Conservation (phyloP, 2,329 filamentous ascomycete genomes). For the Botrytis medusae region DNA sequence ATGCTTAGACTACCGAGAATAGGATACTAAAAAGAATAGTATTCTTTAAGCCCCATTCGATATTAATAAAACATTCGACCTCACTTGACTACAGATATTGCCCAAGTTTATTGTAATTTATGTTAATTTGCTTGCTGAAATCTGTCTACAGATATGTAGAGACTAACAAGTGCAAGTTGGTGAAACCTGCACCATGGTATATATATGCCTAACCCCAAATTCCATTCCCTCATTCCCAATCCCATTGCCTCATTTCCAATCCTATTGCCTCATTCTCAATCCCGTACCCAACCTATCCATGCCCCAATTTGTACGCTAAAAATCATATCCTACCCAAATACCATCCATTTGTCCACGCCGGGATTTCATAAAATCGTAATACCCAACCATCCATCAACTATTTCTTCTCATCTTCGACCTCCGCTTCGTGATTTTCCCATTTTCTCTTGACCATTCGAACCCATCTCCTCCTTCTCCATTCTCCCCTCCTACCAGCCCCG, state of each 20-base stretch:
- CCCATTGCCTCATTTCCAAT: not conserved
- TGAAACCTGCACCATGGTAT: conserved; percentile 5
- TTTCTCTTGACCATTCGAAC: conserved; percentile 26
- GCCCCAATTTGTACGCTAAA: not conserved
- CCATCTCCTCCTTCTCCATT: conserved; percentile 27
- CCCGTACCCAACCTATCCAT: not conserved
- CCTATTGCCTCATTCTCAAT: not conserved
- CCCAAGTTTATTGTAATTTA: not conserved
- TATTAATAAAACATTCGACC: not conserved
- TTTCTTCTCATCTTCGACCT: not conserved
- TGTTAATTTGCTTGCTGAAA: not conserved
- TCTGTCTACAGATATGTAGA: not conserved
- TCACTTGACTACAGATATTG: not conserved
- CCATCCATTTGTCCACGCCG: not conserved
- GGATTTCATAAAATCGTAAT: not conserved
- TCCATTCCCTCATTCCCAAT: too few relatives aligned
- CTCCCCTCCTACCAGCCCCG: conserved; percentile 20
- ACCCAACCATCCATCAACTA: not conserved
- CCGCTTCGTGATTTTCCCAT: conserved; percentile 9
- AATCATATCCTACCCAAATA: not conserved
- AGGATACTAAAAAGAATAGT: not conserved
- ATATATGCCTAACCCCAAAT: not conserved
- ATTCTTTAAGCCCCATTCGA: not conserved
- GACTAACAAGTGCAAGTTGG: not conserved
- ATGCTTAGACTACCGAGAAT: not conserved